These are phyloP conservation scores for Sutorius australiensis DNA, from an alignment of 768 basidiomycete genomes.

Conservation along the genomic window DNA sequence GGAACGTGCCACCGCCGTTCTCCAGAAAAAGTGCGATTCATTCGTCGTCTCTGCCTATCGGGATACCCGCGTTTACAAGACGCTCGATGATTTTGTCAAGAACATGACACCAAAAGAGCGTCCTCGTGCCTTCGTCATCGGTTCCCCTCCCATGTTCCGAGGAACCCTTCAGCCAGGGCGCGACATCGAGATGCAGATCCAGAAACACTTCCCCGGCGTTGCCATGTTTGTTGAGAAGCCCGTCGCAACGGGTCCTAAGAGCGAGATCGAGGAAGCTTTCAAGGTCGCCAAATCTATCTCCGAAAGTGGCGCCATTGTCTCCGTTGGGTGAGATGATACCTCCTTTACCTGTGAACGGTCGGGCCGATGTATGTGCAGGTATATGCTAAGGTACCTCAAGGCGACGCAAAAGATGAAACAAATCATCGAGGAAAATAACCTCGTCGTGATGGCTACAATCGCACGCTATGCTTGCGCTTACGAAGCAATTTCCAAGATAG, in stretches of 20 bases:
- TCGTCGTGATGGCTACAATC: conserved; percentile 94
- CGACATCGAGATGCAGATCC: conserved; percentile 84
- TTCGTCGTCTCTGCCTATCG: conserved; percentile 94
- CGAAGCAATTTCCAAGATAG: conserved; percentile 70
- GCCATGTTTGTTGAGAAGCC: conserved; percentile 94
- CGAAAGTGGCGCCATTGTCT: conserved; percentile 73
- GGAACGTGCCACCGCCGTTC: conserved; percentile 73
- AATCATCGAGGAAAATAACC: conserved; percentile 89
- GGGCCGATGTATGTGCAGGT: conserved; percentile 40
- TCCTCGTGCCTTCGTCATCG: conserved; percentile 83
- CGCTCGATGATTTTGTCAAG: conserved; percentile 80
- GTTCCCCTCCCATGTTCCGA: conserved; percentile 91
- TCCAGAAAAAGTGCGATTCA: conserved; percentile 87
- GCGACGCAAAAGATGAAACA: conserved; percentile 96
- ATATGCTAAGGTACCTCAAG: conserved; percentile 91
- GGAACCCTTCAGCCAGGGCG: conserved; percentile 71
- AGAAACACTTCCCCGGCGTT: conserved; percentile 83
- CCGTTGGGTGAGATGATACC: conserved; percentile 67
- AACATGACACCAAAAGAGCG: conserved; percentile 59
- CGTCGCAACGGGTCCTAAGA: conserved; percentile 72
- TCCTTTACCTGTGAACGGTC: not conserved
- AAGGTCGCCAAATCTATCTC: conserved; percentile 68
- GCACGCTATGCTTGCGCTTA: conserved; percentile 93
- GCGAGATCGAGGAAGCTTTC: conserved; percentile 66
- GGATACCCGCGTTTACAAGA: conserved; percentile 79